Evolutionary conservation across 2,329 filamentous ascomycete genomes (phyloP).

Genomic region (Zymoseptoria pseudotritici): DNA sequence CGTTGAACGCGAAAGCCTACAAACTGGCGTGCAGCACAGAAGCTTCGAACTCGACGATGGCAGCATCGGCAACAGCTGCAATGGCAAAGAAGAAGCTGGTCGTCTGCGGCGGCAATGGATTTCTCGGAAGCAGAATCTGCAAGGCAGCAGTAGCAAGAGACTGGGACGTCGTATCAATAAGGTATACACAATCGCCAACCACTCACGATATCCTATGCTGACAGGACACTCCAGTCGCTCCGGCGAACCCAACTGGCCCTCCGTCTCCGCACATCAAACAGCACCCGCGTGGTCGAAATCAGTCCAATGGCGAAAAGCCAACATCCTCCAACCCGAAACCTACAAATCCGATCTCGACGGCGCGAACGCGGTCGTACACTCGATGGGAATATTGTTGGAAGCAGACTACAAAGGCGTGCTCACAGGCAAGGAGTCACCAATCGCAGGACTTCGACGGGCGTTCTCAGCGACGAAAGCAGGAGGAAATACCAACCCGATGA

Average conservation of each 20-base stretch:
- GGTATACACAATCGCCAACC: slow-evolving; percentile 47
- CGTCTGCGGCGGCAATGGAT: slow-evolving; percentile 90
- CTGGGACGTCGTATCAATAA: slow-evolving; percentile 89
- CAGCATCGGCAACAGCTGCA: slow-evolving; percentile 13
- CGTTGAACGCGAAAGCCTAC: not conserved
- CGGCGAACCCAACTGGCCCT: slow-evolving; percentile 78
- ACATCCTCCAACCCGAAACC: slow-evolving; percentile 74
- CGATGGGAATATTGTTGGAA: slow-evolving; percentile 91
- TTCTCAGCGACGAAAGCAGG: slow-evolving; percentile 60
- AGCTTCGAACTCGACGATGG: slow-evolving; percentile 4
- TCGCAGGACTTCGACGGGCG: slow-evolving; percentile 68
- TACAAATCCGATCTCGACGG: slow-evolving; percentile 70
- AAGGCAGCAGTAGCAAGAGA: slow-evolving; percentile 76
- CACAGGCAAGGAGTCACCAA: slow-evolving; percentile 72
- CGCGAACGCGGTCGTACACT: slow-evolving; percentile 83
- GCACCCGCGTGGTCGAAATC: slow-evolving; percentile 74
- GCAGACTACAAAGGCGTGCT: slow-evolving; percentile 95
- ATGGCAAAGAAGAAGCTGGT: slow-evolving; percentile 64
- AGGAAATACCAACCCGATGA: slow-evolving; percentile 59
- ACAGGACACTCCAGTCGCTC: slow-evolving; percentile 58
- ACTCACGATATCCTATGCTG: not conserved
- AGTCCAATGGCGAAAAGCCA: slow-evolving; percentile 80
- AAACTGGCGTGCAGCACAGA: not conserved
- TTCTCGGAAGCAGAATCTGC: slow-evolving; percentile 79
- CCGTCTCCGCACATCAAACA: slow-evolving; percentile 61